Base-by-base conservation (phyloP, 768 basidiomycete genomes). In the Boletus patriciae region DNA sequence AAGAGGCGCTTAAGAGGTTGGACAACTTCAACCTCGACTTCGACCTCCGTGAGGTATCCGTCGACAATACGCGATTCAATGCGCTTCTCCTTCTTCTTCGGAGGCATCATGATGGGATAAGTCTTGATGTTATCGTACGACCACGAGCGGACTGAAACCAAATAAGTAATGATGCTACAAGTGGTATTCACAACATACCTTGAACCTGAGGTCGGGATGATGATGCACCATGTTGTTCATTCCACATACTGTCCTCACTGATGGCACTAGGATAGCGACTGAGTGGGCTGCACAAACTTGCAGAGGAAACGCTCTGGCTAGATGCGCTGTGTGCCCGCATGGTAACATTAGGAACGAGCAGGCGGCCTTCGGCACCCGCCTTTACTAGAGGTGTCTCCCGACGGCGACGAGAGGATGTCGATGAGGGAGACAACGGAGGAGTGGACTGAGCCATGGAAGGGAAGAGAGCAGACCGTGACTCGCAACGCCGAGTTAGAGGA, bases 91-190 rank as follows among this genome's bases (percentile, higher is more conserved):
- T 76, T 85, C 73, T 78, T 78, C 43, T 76, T 73, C n/a, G 80
- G 82, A 37, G 80, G 72, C 57, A 68, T 69, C 70, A 71, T 76
- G 57, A 83, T 74, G 16, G 85, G 83, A 62, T 90, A 90, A 4
- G 84, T 87, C 66, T 78, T 80, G 58, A 87, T 70, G 60, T 86
- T 86, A 63, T 88, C 87, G 64, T 89, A 90, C 3, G 87, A 88
- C 87, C 86, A 89, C 3, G 88, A 84, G 29, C 86, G 85, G 13
- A 75, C 87, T 88, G 55, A 41, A 46, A 31, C n/a, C 19, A 8
- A 0, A 40, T 67, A 34, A 60, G 66, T 10, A 29, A 53, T 11
- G 38, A 25, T 21, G 64, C 15, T 12, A 11, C 58, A 34, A 45
- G 27, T 37, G 40, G 43, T 21, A 15, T 3, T 16, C 5, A 7